Evolutionary conservation across 495 filamentous ascomycete genomes (phyloP).

Genomic region (Annulohypoxylon moriforme): DNA sequence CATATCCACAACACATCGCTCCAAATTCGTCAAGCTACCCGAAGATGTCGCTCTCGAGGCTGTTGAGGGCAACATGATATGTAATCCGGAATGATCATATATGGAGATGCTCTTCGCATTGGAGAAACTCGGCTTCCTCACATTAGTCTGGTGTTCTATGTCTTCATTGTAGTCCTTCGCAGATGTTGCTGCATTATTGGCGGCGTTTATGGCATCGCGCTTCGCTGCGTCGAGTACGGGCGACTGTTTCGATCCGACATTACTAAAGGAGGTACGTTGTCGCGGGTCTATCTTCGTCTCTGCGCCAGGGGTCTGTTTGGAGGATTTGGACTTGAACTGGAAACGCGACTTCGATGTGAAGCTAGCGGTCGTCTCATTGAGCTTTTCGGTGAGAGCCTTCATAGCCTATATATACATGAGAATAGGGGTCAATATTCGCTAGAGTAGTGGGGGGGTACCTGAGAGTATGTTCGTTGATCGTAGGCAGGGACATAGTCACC

Average conservation of each 20-base stretch:
- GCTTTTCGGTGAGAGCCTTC: constrained; percentile 56
- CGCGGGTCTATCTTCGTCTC: constrained; percentile 27
- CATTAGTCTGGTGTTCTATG: constrained; percentile 50
- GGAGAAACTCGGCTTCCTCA: constrained; percentile 70
- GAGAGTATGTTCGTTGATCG: constrained; percentile 57
- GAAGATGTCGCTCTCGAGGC: constrained; percentile 74
- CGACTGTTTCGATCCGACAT: constrained; percentile 27
- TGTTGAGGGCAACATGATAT: constrained; percentile 78
- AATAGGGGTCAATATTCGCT: background rate
- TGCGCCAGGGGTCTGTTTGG: constrained; percentile 20
- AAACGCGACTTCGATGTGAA: constrained; percentile 57
- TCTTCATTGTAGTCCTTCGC: constrained; percentile 65
- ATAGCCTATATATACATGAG: constrained; percentile 47
- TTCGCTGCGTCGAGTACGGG: constrained; percentile 44
- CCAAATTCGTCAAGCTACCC: constrained; percentile 76
- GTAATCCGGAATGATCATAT: constrained; percentile 68
- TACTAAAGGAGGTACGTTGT: constrained; percentile 34
- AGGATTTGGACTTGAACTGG: constrained; percentile 58
- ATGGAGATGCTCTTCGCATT: constrained; percentile 70
- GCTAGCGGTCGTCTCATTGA: constrained; percentile 56
- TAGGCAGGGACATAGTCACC: constrained; percentile 58
- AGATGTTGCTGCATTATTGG: constrained; percentile 45
- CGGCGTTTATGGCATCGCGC: constrained; percentile 44
- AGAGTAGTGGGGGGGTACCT: constrained; percentile 34
- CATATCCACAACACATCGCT: constrained; percentile 82